phyloP scores from a whole-genome alignment of 2,329 filamentous ascomycete species.

The Sarocladiaceae sp. region DNA sequence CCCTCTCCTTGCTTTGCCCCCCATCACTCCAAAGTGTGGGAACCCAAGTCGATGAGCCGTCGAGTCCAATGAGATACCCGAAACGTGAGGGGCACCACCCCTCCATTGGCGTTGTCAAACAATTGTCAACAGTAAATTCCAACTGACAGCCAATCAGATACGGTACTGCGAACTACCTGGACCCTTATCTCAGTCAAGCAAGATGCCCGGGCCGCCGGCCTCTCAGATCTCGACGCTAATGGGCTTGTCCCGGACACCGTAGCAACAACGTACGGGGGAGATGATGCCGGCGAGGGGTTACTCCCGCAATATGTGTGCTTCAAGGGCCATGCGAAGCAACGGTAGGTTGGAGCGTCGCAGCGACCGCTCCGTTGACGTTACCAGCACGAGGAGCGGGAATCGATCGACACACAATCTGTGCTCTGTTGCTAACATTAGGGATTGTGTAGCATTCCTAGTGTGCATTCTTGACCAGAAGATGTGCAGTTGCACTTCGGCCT shows the following conservation, averaged over 20 bases:
- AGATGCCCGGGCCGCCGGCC: conserved; percentile 13
- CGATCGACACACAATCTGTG: too few relatives aligned
- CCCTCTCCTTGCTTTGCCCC: neutral
- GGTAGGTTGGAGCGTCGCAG: neutral
- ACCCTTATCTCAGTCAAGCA: conserved; percentile 40
- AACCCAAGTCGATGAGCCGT: conserved; percentile 4
- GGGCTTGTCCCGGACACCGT: conserved; percentile 9
- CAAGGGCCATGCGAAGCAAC: too few relatives aligned
- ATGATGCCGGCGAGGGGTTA: neutral
- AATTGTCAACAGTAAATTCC: conserved; percentile 36
- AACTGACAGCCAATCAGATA: conserved; percentile 27
- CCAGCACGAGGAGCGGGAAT: too few relatives aligned
- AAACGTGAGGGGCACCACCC: conserved; percentile 3
- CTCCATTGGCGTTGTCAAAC: conserved; percentile 21
- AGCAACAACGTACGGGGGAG: neutral
- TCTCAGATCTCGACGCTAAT: conserved; percentile 16
- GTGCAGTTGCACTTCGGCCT: neutral
- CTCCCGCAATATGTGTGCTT: too few relatives aligned
- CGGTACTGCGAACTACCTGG: conserved; percentile 12
- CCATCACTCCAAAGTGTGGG: neutral
- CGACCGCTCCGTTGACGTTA: too few relatives aligned
- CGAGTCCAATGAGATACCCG: conserved; percentile 6
- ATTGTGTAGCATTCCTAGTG: neutral
- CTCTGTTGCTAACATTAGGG: too few relatives aligned
- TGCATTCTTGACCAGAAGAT: neutral